A percentile compares a stretch with the other conserved stretches of the same genome.
Evolutionary conservation across 257 asterid species (phyloP).

Genomic region (Striga asiatica): DNA sequence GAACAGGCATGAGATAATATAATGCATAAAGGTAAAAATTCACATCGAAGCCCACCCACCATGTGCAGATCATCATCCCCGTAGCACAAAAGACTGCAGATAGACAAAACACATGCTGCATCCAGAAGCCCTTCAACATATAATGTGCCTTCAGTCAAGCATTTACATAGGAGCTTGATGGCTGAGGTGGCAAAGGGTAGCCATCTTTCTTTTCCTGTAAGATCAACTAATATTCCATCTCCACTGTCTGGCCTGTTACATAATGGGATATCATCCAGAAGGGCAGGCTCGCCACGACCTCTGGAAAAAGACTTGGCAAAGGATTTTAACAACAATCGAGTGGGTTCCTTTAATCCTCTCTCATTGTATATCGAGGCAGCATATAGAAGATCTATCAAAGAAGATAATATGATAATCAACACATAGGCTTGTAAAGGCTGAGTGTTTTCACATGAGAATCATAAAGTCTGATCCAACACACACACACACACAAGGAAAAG

Average conservation of each 20-base stretch:
- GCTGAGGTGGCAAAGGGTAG: slow-evolving; percentile 64
- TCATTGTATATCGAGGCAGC: slow-evolving; percentile 35
- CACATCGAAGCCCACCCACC: slow-evolving; percentile 35
- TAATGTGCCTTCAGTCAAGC: slow-evolving; percentile 79
- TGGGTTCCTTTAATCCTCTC: slow-evolving; percentile 24
- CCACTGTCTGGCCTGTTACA: slow-evolving; percentile 44
- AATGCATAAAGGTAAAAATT: slow-evolving; percentile 3
- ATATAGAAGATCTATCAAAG: slow-evolving; percentile 38
- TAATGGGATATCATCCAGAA: slow-evolving; percentile 52
- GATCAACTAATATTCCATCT: slow-evolving; percentile 55
- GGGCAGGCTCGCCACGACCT: slow-evolving; percentile 28
- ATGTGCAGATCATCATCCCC: slow-evolving; percentile 79
- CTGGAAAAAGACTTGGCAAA: slow-evolving; percentile 46
- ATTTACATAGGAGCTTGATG: slow-evolving; percentile 69
- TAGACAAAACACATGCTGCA: slow-evolving; percentile 51
- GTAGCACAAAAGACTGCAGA: slow-evolving; percentile 63
- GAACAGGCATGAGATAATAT: slow-evolving; percentile 8
- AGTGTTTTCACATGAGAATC: slow-evolving; percentile 8
- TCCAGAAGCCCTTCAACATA: slow-evolving; percentile 82
- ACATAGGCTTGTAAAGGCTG: slow-evolving; percentile 3
- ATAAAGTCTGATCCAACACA: no score
- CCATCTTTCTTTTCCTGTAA: slow-evolving; percentile 65
- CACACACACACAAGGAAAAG: neutral
- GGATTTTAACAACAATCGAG: slow-evolving; percentile 42
- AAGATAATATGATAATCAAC: neutral